These are phyloP conservation scores for Kwoniella dejecticola DNA, from an alignment of 768 basidiomycete genomes.

Conservation along the genomic window DNA sequence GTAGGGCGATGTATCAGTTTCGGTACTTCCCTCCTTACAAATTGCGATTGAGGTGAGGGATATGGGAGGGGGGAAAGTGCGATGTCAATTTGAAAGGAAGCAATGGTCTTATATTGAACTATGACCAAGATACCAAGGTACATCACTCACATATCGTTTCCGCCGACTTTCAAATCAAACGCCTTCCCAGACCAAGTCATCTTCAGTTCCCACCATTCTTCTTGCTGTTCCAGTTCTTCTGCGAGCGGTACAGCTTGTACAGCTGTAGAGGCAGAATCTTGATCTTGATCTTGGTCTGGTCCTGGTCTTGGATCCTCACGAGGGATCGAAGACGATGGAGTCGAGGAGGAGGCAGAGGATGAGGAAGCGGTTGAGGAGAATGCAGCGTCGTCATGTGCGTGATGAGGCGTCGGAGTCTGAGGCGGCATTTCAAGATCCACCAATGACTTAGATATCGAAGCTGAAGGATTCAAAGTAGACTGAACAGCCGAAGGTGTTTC, in stretches of 20 bases:
- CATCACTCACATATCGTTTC: conserved; percentile 70
- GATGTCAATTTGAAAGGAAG: too few species aligned
- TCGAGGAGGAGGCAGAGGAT: not conserved
- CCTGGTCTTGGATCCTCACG: not conserved
- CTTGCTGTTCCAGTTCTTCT: conserved; percentile 21
- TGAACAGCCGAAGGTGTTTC: too few species aligned
- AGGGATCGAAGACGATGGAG: too few species aligned
- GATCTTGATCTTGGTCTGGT: not conserved
- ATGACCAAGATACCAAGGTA: not conserved
- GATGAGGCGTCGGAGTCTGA: too few species aligned
- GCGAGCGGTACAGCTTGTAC: conserved; percentile 15
- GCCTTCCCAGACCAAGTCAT: conserved; percentile 74
- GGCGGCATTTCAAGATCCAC: too few species aligned
- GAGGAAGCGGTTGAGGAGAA: not conserved
- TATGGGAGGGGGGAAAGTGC: too few species aligned
- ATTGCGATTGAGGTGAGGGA: too few species aligned
- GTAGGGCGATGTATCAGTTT: not conserved
- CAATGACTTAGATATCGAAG: too few species aligned
- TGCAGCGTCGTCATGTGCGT: too few species aligned
- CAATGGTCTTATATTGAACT: too few species aligned
- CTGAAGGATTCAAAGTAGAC: too few species aligned
- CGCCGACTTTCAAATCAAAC: conserved; percentile 69
- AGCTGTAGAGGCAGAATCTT: not conserved
- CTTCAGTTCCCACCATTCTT: conserved; percentile 57
- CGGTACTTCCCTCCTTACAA: not conserved